These are phyloP conservation scores for Penicillium paradoxum DNA, from an alignment of 495 filamentous ascomycete species.

Conservation along the genomic window DNA sequence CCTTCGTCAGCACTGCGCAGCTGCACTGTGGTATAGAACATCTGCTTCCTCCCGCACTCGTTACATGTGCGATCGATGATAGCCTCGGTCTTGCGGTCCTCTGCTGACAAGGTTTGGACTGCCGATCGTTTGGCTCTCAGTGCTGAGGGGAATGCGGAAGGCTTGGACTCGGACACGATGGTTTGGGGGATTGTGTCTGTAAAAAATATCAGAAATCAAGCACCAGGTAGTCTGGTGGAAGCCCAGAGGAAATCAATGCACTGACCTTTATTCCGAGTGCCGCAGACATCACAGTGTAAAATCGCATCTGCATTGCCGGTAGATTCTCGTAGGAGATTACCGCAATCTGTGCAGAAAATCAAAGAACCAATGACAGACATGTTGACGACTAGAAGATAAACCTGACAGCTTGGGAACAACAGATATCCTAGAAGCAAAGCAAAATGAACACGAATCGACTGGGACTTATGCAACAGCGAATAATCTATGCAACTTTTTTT, in stretches of 20 bases:
- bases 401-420: neutral
- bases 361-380: constrained; percentile 89
- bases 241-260: neutral
- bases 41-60: constrained; percentile 74
- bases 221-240: too few relatives aligned
- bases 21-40: constrained; percentile 81
- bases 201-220: neutral
- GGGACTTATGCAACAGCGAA: neutral
- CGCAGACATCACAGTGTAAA: constrained; percentile 79
- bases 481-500: constrained; percentile 19
- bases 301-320: constrained; percentile 68
- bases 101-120: constrained; percentile 73
- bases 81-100: constrained; percentile 73
- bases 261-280: constrained; percentile 73
- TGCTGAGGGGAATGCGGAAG: constrained; percentile 80
- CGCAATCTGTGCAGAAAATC: constrained; percentile 91
- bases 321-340: constrained; percentile 79
- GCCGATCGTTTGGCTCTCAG: constrained; percentile 79
- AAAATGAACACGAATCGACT: neutral
- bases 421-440: neutral
- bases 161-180: constrained; percentile 77
- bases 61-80: constrained; percentile 67
- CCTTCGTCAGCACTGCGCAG: constrained; percentile 93
- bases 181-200: constrained; percentile 76
- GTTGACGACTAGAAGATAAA: constrained; percentile 3